These are phyloP conservation scores for Boletellus ananiceps DNA, from an alignment of 768 basidiomycete species.

Conservation along the genomic window DNA sequence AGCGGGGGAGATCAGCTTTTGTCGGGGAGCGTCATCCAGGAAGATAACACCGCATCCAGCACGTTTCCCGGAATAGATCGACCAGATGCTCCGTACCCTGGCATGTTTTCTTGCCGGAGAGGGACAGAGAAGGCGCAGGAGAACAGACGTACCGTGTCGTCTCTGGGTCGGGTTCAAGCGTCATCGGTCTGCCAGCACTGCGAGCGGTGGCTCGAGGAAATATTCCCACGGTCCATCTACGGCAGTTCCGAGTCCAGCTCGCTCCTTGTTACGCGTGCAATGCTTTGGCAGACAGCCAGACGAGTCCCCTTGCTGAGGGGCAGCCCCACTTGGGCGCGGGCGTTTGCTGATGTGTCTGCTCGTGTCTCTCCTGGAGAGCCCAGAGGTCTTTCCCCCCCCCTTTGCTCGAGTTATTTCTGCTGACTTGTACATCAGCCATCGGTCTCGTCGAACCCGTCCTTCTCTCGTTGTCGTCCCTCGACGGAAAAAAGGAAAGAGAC, in stretches of 20 bases:
- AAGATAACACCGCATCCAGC: slow-evolving; percentile 37
- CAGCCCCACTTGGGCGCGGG: slow-evolving; percentile 3
- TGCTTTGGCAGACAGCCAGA: slow-evolving; percentile 17
- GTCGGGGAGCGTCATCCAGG: slow-evolving; percentile 34
- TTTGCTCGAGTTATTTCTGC: slow-evolving; percentile 1
- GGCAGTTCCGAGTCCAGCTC: slow-evolving; percentile 8
- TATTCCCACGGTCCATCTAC: slow-evolving; percentile 26
- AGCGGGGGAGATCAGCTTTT: slow-evolving; percentile 16
- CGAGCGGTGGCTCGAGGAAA: background rate
- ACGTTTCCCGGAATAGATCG: slow-evolving; percentile 23
- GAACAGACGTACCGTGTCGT: slow-evolving; percentile 34
- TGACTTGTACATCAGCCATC: slow-evolving; percentile 28
- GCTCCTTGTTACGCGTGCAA: background rate
- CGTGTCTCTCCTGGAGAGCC: background rate
- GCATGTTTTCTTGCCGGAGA: background rate
- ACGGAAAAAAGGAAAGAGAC: slow-evolving; percentile 38
- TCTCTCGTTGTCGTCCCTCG: slow-evolving; percentile 56
- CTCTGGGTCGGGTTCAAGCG: slow-evolving; percentile 29
- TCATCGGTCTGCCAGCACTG: slow-evolving; percentile 14
- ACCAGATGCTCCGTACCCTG: background rate
- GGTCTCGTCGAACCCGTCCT: slow-evolving; percentile 48
- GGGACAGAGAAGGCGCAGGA: background rate
- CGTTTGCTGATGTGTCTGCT: slow-evolving; percentile 9
- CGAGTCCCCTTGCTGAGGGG: background rate
- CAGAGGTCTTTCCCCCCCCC: slow-evolving; percentile 15